Evolutionary conservation across 345 rosid genomes (phyloP).

Genomic region (Ceriops zippeliana): DNA sequence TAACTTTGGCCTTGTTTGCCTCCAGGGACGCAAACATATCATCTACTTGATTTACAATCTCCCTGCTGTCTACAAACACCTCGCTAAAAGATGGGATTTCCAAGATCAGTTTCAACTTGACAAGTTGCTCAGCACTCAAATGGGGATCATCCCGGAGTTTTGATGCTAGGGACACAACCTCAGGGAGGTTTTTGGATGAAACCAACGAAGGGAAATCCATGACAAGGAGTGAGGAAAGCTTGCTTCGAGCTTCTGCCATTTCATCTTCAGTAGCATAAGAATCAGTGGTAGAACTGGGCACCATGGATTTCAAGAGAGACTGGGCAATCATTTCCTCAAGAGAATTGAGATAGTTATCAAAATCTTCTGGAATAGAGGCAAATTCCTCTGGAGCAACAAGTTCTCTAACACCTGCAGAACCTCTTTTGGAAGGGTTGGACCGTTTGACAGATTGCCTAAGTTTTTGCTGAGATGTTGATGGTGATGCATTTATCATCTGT

Average conservation of each 20-base stretch:
- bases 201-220: slow-evolving; percentile 57
- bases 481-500: slow-evolving; percentile 16
- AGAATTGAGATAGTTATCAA: slow-evolving; percentile 57
- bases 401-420: slow-evolving; percentile 17
- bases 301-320: slow-evolving; percentile 30
- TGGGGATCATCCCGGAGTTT: slow-evolving; percentile 49
- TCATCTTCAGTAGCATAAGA: slow-evolving; percentile 37
- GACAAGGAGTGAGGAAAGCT: slow-evolving; percentile 52
- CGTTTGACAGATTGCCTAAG: slow-evolving; percentile 30
- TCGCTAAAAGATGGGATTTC: slow-evolving; percentile 58
- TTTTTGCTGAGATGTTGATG: slow-evolving; percentile 27
- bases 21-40: slow-evolving; percentile 45
- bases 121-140: slow-evolving; percentile 56
- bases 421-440: not conserved
- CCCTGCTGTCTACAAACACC: slow-evolving; percentile 51
- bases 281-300: slow-evolving; percentile 11
- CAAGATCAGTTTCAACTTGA: slow-evolving; percentile 57
- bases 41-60: slow-evolving; percentile 37
- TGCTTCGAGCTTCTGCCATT: slow-evolving; percentile 46
- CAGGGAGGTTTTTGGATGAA: slow-evolving; percentile 36
- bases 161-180: slow-evolving; percentile 45
- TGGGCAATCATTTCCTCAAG: slow-evolving; percentile 54
- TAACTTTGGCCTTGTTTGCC: slow-evolving; percentile 48
- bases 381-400: slow-evolving; percentile 21
- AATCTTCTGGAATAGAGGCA: slow-evolving; percentile 46